Evolutionary conservation across 2,329 filamentous ascomycete species (phyloP).

Genomic region (Epicoccum nigrum): DNA sequence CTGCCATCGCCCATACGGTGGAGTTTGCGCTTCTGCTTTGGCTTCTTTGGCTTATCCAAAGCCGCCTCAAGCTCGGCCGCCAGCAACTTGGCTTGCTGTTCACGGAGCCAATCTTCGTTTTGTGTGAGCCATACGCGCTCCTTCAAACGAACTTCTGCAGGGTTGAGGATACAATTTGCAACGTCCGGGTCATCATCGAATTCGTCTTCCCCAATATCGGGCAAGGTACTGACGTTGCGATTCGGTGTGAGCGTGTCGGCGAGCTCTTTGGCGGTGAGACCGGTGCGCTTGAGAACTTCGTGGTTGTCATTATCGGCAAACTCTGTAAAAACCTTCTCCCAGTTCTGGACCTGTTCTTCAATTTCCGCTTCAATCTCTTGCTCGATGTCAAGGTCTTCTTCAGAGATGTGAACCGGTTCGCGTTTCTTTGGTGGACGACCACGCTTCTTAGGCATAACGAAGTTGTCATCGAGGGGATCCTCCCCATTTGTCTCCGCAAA

Average conservation of each 20-base stretch:
- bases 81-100: conserved; percentile 83
- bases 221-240: conserved; percentile 37
- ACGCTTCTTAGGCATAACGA: conserved; percentile 45
- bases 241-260: conserved; percentile 34
- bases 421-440: conserved; percentile 44
- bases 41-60: conserved; percentile 56
- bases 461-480: conserved; percentile 28
- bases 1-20: conserved; percentile 49
- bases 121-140: conserved; percentile 93
- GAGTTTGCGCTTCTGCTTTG: conserved; percentile 53
- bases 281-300: conserved; percentile 33
- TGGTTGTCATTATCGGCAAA: conserved; percentile 40
- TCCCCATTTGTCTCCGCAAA: conserved; percentile 28
- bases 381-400: conserved; percentile 56
- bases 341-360: conserved; percentile 41
- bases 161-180: conserved; percentile 73
- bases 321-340: conserved; percentile 38
- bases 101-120: conserved; percentile 91
- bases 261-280: conserved; percentile 38
- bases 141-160: conserved; percentile 79
- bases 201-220: conserved; percentile 76
- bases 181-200: conserved; percentile 93
- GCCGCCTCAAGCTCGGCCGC: conserved; percentile 69
- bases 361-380: conserved; percentile 55
- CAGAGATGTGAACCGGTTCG: conserved; percentile 44